These are phyloP conservation scores for Penicillium herquei DNA, from an alignment of 495 filamentous ascomycete species.

Conservation along the genomic window DNA sequence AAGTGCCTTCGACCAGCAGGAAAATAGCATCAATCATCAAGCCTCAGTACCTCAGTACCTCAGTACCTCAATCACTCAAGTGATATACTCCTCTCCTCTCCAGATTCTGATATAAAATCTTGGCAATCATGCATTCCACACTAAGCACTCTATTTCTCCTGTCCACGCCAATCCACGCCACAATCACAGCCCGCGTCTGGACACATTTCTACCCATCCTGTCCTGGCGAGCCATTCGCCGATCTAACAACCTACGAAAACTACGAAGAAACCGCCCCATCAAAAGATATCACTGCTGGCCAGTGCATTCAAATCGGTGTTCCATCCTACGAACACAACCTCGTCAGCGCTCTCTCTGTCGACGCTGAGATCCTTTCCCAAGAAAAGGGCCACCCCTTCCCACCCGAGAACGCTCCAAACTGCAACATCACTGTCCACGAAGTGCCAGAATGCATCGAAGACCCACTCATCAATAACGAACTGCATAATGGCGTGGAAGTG, in stretches of 20 bases:
- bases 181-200: constrained; percentile 29
- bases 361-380: constrained; percentile 23
- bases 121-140: constrained; percentile 21
- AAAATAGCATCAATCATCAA: neutral
- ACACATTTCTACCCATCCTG: constrained; percentile 41
- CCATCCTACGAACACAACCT: constrained; percentile 26
- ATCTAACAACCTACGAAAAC: constrained; percentile 28
- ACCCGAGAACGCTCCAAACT: constrained; percentile 17
- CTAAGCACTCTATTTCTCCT: constrained; percentile 25
- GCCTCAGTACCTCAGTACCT: neutral
- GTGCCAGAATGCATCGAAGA: constrained; percentile 33
- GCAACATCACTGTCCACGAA: constrained; percentile 40
- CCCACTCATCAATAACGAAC: constrained; percentile 26
- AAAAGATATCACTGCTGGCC: constrained; percentile 23
- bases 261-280: constrained; percentile 26
- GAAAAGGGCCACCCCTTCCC: constrained; percentile 15
- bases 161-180: constrained; percentile 23
- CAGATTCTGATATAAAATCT: neutral
- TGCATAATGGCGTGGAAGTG: constrained; percentile 23
- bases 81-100: neutral
- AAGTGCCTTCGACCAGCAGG: neutral
- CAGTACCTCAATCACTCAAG: neutral
- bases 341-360: constrained; percentile 34
- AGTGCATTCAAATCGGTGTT: constrained; percentile 32
- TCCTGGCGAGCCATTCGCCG: constrained; percentile 23